Evolutionary conservation across 2,329 filamentous ascomycete genomes (phyloP).

Genomic region (Hortaea werneckii): DNA sequence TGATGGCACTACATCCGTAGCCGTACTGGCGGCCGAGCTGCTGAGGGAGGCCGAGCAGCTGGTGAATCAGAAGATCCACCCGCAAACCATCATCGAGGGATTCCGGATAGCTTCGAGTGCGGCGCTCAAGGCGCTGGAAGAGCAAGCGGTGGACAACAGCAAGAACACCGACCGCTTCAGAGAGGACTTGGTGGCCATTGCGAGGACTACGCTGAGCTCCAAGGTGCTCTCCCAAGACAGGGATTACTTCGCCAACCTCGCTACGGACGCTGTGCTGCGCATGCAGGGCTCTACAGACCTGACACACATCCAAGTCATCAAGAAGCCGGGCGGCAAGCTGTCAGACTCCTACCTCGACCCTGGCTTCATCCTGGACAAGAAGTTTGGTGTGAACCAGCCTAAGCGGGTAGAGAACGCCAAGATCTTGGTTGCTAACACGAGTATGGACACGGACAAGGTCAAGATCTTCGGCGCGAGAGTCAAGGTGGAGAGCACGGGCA

Average conservation of each 20-base stretch:
- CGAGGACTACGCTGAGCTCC: constrained; percentile 88
- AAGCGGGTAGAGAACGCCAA: constrained; percentile 97
- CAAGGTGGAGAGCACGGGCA: constrained; percentile 91
- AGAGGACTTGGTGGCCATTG: constrained; percentile 81
- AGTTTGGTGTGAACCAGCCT: constrained; percentile 96
- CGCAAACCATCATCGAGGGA: constrained; percentile 97
- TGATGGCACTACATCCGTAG: constrained; percentile 95
- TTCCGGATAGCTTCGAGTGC: constrained; percentile 94
- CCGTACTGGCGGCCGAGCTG: constrained; percentile 88
- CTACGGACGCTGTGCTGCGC: constrained; percentile 81
- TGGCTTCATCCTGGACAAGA: constrained; percentile 98
- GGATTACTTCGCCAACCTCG: constrained; percentile 80
- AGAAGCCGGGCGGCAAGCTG: constrained; percentile 96
- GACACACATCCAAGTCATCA: constrained; percentile 98
- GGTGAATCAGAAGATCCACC: constrained; percentile 96
- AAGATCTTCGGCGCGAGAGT: constrained; percentile 98
- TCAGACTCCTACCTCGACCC: constrained; percentile 96
- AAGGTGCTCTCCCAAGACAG: constrained; percentile 94
- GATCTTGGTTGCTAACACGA: constrained; percentile 94
- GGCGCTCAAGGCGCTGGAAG: constrained; percentile 73
- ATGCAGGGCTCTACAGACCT: constrained; percentile 86
- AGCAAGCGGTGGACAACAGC: constrained; percentile 82
- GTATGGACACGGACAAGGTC: constrained; percentile 99
- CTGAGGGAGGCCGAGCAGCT: constrained; percentile 94
- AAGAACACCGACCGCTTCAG: constrained; percentile 73